Base-by-base conservation (phyloP, 306 rosid species). In the Ammopiptanthus mongolicus region DNA sequence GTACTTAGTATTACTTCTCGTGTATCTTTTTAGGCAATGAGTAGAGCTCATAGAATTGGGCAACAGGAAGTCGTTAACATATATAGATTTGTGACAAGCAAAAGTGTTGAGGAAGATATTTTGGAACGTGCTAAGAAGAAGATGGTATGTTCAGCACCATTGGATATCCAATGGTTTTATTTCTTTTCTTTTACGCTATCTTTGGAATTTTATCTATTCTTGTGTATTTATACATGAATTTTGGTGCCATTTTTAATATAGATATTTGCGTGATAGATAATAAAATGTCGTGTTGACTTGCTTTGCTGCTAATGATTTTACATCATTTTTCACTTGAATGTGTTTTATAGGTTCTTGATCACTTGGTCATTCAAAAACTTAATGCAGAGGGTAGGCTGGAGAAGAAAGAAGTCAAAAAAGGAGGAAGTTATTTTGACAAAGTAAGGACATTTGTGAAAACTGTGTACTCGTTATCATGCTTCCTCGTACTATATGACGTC, bases 21-120 rank as follows among this genome's bases (percentile, higher is more conserved):
- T 25, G 12, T 59, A 37, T 76, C 62, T 29, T 79, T 79, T 65
- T 71, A 96, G 99, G 99, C 99, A 51, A 96, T 96, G 99, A 96
- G 99, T 79, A 89, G 99, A 80, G 99, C 99, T 71, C 99, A 96
- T 60, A 89, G 99, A 83, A 96, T 96, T 63, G 99, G 99, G 65
- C 99, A 96, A 77, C 98, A 90, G 84, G 99, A 96, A 58, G 99
- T 96, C 76, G 99, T 96, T 70, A 96, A 96, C 88, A 96, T 96
- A 83, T 96, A 96, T 80, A 87, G 99, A 82, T 92, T 96, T 86
- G 98, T 96, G 71, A 96, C 97, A 8, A 89, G 99, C 92, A 89
- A 91, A 86, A 96, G 99, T 80, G 99, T 96, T 9, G 99, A 96
- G 90, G 99, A 96, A 84, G 98, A 96, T 90, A 96, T 96, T 80